phyloP scores from a whole-genome alignment of 2,329 filamentous ascomycete genomes.

The Dendrostoma leiphaemia region DNA sequence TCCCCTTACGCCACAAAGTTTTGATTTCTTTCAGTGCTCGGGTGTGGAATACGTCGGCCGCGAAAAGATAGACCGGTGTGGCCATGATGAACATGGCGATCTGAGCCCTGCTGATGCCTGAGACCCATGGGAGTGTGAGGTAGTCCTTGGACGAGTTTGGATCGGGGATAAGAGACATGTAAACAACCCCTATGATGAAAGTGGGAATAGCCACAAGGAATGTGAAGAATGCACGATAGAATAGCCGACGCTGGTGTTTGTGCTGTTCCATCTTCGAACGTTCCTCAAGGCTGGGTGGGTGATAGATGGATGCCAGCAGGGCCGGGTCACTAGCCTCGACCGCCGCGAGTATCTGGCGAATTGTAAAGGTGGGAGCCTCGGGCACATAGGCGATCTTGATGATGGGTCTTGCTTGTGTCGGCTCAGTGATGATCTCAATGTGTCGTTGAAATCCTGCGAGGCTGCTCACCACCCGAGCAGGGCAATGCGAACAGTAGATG shows the following conservation, averaged over 20 bases:
- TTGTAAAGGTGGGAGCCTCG: slow-evolving; percentile 64
- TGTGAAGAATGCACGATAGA: slow-evolving; percentile 70
- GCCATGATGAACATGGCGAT: slow-evolving; percentile 78
- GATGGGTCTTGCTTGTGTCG: slow-evolving; percentile 62
- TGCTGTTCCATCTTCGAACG: slow-evolving; percentile 70
- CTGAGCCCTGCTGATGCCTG: slow-evolving; percentile 72
- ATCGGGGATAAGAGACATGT: slow-evolving; percentile 75
- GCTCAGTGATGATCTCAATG: slow-evolving; percentile 52
- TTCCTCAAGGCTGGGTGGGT: slow-evolving; percentile 81
- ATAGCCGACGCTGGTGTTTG: slow-evolving; percentile 65
- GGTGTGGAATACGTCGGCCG: slow-evolving; percentile 80
- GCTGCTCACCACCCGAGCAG: slow-evolving; percentile 53
- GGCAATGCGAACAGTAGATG: slow-evolving; percentile 74
- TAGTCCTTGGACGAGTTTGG: slow-evolving; percentile 58
- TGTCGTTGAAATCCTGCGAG: slow-evolving; percentile 51
- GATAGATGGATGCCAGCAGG: slow-evolving; percentile 69
- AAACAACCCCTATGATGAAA: slow-evolving; percentile 84
- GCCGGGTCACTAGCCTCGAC: slow-evolving; percentile 65
- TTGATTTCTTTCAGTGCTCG: slow-evolving; percentile 76
- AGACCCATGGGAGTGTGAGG: slow-evolving; percentile 68
- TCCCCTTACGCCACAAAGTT: slow-evolving; percentile 74
- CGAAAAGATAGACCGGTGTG: slow-evolving; percentile 84
- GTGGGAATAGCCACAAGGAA: slow-evolving; percentile 73
- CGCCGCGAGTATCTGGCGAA: slow-evolving; percentile 68
- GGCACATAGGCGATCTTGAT: slow-evolving; percentile 71